A percentile compares a stretch with the other conserved stretches of the same genome.
phyloP scores from a whole-genome alignment of 164 flowering plant species.

The Amborella trichopoda region DNA sequence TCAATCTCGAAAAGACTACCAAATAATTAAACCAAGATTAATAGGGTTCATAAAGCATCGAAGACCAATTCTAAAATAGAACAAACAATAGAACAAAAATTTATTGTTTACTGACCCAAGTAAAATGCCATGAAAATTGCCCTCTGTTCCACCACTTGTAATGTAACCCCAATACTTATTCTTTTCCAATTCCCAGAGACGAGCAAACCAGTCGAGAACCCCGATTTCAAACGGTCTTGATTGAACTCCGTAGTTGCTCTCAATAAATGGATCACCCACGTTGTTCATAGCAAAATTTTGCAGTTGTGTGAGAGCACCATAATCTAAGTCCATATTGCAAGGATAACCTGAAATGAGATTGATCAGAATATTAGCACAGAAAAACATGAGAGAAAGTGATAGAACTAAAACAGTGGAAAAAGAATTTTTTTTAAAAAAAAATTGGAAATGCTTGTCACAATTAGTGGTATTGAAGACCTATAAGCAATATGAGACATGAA shows the following conservation, averaged over 20 bases:
- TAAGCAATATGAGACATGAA: too few species aligned
- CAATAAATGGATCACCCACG: constrained; percentile 96
- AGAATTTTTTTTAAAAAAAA: too few species aligned
- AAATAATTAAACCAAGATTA: too few species aligned
- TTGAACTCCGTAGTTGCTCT: constrained; percentile 98
- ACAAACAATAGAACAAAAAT: too few species aligned
- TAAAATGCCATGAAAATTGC: constrained; percentile 93
- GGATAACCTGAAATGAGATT: constrained; percentile 64
- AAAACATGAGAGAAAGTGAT: too few species aligned
- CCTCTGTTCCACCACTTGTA: constrained; percentile 99
- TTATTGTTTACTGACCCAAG: constrained; percentile 79
- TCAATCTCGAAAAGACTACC: too few species aligned
- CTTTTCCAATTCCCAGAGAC: constrained; percentile 90
- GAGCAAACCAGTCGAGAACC: constrained; percentile 98
- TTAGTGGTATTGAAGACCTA: too few species aligned
- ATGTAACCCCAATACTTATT: constrained; percentile 97
- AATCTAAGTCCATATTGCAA: constrained; percentile 91
- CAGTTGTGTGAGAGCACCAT: constrained; percentile 81
- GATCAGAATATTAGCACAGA: neutral
- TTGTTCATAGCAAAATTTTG: constrained; percentile 97
- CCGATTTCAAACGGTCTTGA: constrained; percentile 98
- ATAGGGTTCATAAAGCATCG: too few species aligned
- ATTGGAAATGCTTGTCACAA: too few species aligned
- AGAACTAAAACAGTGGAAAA: too few species aligned
- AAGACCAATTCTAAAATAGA: too few species aligned